Evolutionary conservation across 192 early-diverging fungal species (phyloP).

Genomic region (Spinellus fusiger): DNA sequence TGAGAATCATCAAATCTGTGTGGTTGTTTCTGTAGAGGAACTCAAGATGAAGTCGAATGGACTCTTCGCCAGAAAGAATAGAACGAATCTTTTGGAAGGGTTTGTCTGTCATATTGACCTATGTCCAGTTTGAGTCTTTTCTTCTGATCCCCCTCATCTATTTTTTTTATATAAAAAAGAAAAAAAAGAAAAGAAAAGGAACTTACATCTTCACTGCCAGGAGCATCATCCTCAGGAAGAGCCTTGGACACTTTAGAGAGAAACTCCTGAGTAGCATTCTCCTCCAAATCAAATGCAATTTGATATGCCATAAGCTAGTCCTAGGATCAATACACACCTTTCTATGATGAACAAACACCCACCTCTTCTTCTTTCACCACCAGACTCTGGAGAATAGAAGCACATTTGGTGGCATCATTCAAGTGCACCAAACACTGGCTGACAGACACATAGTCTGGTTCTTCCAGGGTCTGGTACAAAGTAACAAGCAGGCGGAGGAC

Average conservation of each 20-base stretch:
- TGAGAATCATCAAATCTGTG: conserved; percentile 92
- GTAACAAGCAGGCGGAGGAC: conserved; percentile 69
- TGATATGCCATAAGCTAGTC: conserved; percentile 82
- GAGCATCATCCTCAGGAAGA: conserved; percentile 40
- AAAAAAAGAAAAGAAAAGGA: neutral
- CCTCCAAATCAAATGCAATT: conserved; percentile 96
- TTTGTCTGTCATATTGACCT: conserved; percentile 5
- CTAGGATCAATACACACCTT: conserved; percentile 11
- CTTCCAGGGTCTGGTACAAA: conserved; percentile 61
- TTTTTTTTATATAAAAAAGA: conserved; percentile 43
- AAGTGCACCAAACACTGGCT: conserved; percentile 90
- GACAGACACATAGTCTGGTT: conserved; percentile 90
- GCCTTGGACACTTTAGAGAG: conserved; percentile 68
- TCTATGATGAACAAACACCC: neutral
- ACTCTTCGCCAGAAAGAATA: conserved; percentile 86
- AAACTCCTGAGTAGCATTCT: conserved; percentile 96
- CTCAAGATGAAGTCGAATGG: conserved; percentile 90
- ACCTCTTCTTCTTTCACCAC: conserved; percentile 56
- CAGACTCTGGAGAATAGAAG: conserved; percentile 69
- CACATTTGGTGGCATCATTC: conserved; percentile 69
- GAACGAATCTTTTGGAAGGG: conserved; percentile 55
- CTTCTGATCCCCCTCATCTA: conserved; percentile 28
- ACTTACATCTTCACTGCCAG: conserved; percentile 26
- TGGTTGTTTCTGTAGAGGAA: conserved; percentile 96
- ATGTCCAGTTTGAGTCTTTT: no score